These are phyloP conservation scores for Pseudonitzschia multistriata DNA, from an alignment of 108 stramenopile species.

Conservation along the genomic window DNA sequence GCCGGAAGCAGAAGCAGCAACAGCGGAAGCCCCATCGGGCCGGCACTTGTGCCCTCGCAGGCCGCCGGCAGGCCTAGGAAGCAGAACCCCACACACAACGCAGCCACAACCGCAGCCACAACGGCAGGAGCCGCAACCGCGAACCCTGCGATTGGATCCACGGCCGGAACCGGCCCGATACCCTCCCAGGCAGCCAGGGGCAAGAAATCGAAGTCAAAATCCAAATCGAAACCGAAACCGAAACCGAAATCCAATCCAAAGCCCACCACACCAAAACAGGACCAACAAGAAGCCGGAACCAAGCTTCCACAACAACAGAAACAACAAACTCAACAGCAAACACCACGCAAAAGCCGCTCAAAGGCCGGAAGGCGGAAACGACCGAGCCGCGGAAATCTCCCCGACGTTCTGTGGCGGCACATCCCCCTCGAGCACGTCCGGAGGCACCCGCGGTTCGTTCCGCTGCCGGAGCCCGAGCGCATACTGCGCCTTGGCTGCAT, in stretches of 20 bases:
- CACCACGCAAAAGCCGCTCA: no score
- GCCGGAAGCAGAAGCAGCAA: no score
- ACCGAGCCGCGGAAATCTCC: conserved; percentile 48
- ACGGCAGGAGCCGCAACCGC: no score
- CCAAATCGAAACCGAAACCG: not conserved
- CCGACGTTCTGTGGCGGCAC: conserved; percentile 76
- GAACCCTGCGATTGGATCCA: no score
- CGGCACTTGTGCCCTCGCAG: not conserved
- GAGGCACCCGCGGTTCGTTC: conserved; percentile 62
- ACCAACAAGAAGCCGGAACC: no score
- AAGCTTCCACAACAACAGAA: no score
- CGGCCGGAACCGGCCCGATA: not conserved
- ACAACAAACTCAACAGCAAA: not conserved
- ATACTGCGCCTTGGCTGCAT: conserved; percentile 40
- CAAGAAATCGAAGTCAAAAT: not conserved
- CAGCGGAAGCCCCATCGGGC: no score
- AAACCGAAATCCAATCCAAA: not conserved
- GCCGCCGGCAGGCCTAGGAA: not conserved
- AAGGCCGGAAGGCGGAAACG: no score
- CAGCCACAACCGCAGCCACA: not conserved
- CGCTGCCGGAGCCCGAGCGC: conserved; percentile 57
- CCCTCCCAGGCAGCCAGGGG: not conserved
- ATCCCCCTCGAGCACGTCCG: conserved; percentile 82
- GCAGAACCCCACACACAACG: not conserved
- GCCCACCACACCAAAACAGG: not conserved